These are phyloP conservation scores for Clavispora vitiphila DNA, from an alignment of 805 yeast genomes.

Conservation along the genomic window DNA sequence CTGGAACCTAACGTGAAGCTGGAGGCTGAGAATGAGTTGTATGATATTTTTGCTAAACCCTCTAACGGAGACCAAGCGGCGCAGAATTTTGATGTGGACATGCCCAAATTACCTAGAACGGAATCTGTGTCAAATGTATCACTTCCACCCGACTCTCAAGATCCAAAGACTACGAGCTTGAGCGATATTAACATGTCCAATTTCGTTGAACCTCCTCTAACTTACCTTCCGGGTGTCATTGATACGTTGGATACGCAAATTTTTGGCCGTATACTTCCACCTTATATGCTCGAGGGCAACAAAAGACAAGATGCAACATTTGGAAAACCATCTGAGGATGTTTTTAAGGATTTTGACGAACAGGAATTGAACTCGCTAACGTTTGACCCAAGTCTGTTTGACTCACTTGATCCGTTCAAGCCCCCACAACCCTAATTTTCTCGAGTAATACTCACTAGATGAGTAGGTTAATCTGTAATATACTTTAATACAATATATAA, in stretches of 20 bases:
- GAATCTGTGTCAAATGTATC: background rate
- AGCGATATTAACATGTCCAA: background rate
- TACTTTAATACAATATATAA: background rate
- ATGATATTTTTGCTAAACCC: constrained; percentile 2
- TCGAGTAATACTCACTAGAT: background rate
- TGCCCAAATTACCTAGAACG: background rate
- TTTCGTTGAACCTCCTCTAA: constrained; percentile 11
- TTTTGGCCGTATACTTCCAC: constrained; percentile 79
- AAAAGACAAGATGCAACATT: constrained; percentile 1
- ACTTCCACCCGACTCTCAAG: no score
- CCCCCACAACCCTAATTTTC: background rate
- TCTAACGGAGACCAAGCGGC: background rate
- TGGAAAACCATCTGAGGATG: constrained; percentile 1
- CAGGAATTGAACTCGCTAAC: background rate
- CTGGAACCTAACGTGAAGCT: constrained; percentile 1
- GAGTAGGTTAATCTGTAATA: background rate
- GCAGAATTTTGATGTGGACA: background rate
- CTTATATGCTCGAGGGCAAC: constrained; percentile 60
- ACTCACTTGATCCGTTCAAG: constrained; percentile 18
- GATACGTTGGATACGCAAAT: constrained; percentile 81
- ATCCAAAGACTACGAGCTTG: background rate
- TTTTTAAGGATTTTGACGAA: constrained; percentile 1
- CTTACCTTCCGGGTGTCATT: constrained; percentile 75
- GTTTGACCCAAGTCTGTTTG: constrained; percentile 3
- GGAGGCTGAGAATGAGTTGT: constrained; percentile 2